These are phyloP conservation scores for Boletus barrowsii DNA, from an alignment of 768 basidiomycete genomes.

Conservation along the genomic window DNA sequence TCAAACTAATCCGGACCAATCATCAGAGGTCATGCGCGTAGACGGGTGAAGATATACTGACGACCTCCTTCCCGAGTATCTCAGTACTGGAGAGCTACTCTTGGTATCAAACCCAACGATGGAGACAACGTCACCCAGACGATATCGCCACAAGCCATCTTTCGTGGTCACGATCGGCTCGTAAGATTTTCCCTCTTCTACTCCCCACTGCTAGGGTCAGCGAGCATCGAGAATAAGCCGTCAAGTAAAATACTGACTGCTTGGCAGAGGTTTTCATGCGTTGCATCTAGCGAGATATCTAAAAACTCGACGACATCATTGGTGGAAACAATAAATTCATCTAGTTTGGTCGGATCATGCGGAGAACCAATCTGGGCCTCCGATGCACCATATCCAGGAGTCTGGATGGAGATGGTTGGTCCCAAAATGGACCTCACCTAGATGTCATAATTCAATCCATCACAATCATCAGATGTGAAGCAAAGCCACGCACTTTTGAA, in stretches of 20 bases:
- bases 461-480: background rate
- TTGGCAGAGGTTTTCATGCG: conserved; percentile 10
- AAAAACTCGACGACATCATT: conserved; percentile 16
- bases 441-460: background rate
- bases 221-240: background rate
- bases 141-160: conserved; percentile 24
- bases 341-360: background rate
- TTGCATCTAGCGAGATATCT: conserved; percentile 6
- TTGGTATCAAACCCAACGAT: conserved; percentile 15
- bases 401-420: background rate
- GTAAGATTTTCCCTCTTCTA: conserved; percentile 15
- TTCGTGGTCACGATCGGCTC: conserved; percentile 19
- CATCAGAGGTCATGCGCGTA: background rate
- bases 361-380: conserved; percentile 4
- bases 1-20: background rate
- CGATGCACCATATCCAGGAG: conserved; percentile 8
- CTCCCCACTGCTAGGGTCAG: conserved; percentile 13
- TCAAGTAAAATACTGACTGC: conserved; percentile 3
- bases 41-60: conserved; percentile 1
- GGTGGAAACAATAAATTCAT: conserved; percentile 4
- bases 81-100: conserved; percentile 8
- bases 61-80: conserved; percentile 12
- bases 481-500: conserved; percentile 6
- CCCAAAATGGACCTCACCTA: conserved; percentile 16
- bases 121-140: conserved; percentile 16